Evolutionary conservation across 305 asterid species (phyloP), one percentile per base, ranked within the genome.

Genomic region (Fraxinus sp.): DNA sequence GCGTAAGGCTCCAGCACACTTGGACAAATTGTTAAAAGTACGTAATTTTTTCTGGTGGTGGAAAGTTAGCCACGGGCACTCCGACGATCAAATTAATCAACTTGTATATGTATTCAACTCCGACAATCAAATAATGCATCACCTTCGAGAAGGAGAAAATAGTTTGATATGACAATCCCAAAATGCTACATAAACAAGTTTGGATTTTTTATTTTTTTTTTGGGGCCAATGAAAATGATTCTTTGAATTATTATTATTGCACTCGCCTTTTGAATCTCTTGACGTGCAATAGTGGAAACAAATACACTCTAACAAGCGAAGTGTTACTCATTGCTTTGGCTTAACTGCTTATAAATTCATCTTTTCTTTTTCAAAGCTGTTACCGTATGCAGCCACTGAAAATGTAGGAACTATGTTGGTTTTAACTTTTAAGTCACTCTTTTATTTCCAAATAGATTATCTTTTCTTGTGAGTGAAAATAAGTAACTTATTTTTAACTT

Each of bases 131-230:
- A 36, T 36, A 7, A 36, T 26, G 30, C 30, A 26, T 26, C 30
- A 26, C 35, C 97, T 95, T 81, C 90, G 86, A 28, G 86, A 78
- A 77, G 99, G 99, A 35, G 86, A 86, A 70, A 94, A 94, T 80
- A 80, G 82, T 20, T 33, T 95, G 98, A 98, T 95, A 91, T 80
- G 88, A 16, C 49, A 64, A 59, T 75, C 28, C 16, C 43, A 66
- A 80, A 79, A 73, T 46, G 49, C 68, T 71, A 77, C 36, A 39
- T 70, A 46, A 64, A 41, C 36, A 22, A 5, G 26, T 59, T 18
- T 20, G 3, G 37, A 5, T 33, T 59, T 59, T 18, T 7, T 59
- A 1, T 49, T 37, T 37, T 8, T 1, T 26, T 26, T 26, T 26
- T 26, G 30, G 30, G 30, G 30, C 10, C 2, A 1, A 37, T 7